Percentiles rank a stretch among this genome's conserved stretches.
Conservation (phyloP, 306 rosid genomes). For the Trifolium fragiferum region DNA sequence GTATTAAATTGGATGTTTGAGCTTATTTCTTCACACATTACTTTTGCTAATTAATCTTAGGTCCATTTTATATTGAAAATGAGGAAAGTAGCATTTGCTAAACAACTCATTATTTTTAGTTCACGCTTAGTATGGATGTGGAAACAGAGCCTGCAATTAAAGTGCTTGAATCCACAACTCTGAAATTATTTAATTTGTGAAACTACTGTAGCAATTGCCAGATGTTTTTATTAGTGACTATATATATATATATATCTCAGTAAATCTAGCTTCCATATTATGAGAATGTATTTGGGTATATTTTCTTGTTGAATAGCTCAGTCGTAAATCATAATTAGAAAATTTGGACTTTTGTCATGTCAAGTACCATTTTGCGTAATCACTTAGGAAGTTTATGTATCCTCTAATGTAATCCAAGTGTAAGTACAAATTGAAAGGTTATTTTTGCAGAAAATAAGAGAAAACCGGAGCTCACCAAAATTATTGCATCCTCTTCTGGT, state of each 20-base stretch:
- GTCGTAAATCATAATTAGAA: slow-evolving; percentile 23
- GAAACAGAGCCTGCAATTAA: slow-evolving; percentile 3
- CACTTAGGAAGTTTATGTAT: slow-evolving; percentile 22
- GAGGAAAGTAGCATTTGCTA: not conserved
- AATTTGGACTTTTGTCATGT: slow-evolving; percentile 26
- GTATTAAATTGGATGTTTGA: not conserved
- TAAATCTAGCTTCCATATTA: slow-evolving; percentile 17
- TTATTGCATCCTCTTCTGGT: slow-evolving; percentile 73
- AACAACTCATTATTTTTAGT: slow-evolving; percentile 31
- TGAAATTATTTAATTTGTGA: slow-evolving; percentile 13
- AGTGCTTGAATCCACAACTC: slow-evolving; percentile 15
- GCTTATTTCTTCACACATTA: slow-evolving; percentile 15
- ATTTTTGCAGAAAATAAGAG: slow-evolving; percentile 67
- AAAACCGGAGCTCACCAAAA: slow-evolving; percentile 70
- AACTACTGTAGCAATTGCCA: slow-evolving; percentile 14
- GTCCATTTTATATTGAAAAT: slow-evolving; percentile 12
- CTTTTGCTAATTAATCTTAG: not conserved
- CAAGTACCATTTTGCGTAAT: slow-evolving; percentile 6
- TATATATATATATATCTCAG: not conserved
- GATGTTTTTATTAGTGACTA: slow-evolving; percentile 11
- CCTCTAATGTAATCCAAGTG: slow-evolving; percentile 28
- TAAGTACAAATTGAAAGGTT: slow-evolving; percentile 27
- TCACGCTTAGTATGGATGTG: slow-evolving; percentile 12
- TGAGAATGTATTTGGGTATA: slow-evolving; percentile 6
- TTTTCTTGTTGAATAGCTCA: slow-evolving; percentile 1